Evolutionary conservation across 1,284 basidiomycete genomes (phyloP).

Genomic region (Apiotrichum gamsii): DNA sequence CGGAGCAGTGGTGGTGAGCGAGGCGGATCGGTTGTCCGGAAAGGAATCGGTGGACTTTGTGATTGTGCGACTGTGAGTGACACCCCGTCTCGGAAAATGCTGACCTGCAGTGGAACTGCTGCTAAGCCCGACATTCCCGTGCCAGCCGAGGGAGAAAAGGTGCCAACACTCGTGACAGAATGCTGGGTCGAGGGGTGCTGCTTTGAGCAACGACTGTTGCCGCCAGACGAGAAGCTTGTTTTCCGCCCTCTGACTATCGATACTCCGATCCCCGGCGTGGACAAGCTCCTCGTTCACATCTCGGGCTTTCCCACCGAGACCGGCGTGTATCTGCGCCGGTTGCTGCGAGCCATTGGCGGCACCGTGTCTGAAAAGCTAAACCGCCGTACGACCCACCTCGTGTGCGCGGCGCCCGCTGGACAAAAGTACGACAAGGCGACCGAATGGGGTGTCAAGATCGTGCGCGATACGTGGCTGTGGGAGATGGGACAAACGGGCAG

Average conservation of each 20-base stretch:
- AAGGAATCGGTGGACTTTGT: conserved; percentile 35
- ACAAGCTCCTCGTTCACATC: conserved; percentile 27
- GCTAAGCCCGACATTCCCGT: not conserved
- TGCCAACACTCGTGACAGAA: conserved; percentile 36
- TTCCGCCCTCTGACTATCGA: conserved; percentile 33
- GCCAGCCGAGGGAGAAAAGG: not conserved
- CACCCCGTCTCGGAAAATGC: not conserved
- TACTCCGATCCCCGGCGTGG: conserved; percentile 32
- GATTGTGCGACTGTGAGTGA: conserved; percentile 40
- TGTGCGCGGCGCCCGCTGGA: conserved; percentile 24
- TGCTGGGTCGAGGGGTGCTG: conserved; percentile 46
- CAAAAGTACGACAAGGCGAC: conserved; percentile 33
- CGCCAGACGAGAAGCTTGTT: conserved; percentile 33
- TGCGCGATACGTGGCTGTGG: conserved; percentile 37
- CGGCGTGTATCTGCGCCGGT: conserved; percentile 30
- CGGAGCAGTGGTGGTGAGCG: conserved; percentile 30
- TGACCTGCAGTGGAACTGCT: not conserved
- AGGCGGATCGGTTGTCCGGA: conserved; percentile 28
- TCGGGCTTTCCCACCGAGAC: conserved; percentile 35
- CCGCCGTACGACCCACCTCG: conserved; percentile 35
- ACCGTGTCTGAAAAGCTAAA: conserved; percentile 30
- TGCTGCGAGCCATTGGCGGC: conserved; percentile 33
- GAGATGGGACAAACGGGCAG: conserved; percentile 28
- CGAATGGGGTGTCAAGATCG: conserved; percentile 36
- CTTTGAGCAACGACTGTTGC: conserved; percentile 29